These are phyloP conservation scores for Starmerella asiatica DNA, from an alignment of 805 yeast species.

Conservation along the genomic window DNA sequence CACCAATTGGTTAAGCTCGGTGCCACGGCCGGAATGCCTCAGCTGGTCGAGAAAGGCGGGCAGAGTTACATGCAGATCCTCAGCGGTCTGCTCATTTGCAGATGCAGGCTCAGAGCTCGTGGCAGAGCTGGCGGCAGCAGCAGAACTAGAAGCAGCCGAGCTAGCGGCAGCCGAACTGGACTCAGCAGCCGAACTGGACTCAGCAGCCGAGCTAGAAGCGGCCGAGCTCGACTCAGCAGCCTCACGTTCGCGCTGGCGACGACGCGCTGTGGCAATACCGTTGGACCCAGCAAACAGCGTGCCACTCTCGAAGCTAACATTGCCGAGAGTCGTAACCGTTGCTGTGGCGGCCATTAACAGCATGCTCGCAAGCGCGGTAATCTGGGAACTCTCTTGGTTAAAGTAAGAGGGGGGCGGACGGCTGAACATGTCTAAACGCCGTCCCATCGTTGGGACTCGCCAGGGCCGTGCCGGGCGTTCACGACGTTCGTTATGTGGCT, in stretches of 20 bases:
- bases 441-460: too few relatives aligned
- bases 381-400: not conserved
- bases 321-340: constrained; percentile 11
- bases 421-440: too few relatives aligned
- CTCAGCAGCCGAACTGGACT: not conserved
- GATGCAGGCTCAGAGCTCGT: not conserved
- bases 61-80: constrained; percentile 2
- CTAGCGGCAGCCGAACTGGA: not conserved
- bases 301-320: constrained; percentile 9
- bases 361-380: constrained; percentile 5
- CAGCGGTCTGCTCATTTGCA: not conserved
- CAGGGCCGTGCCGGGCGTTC: too few relatives aligned
- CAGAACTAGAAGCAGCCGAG: not conserved
- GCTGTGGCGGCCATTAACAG: constrained; percentile 10
- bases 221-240: not conserved
- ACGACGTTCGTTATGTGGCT: too few relatives aligned
- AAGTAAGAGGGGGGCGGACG: too few relatives aligned
- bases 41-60: constrained; percentile 13
- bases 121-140: not conserved
- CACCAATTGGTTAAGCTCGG: constrained; percentile 12
- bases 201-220: not conserved
- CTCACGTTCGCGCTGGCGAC: not conserved
- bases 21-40: constrained; percentile 9
- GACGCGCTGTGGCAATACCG: constrained; percentile 2
- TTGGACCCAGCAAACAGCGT: constrained; percentile 10